A percentile compares a stretch with the other conserved stretches of the same genome.
Evolutionary conservation across 768 basidiomycete species (phyloP).

Genomic region (Trametes gibbosa): DNA sequence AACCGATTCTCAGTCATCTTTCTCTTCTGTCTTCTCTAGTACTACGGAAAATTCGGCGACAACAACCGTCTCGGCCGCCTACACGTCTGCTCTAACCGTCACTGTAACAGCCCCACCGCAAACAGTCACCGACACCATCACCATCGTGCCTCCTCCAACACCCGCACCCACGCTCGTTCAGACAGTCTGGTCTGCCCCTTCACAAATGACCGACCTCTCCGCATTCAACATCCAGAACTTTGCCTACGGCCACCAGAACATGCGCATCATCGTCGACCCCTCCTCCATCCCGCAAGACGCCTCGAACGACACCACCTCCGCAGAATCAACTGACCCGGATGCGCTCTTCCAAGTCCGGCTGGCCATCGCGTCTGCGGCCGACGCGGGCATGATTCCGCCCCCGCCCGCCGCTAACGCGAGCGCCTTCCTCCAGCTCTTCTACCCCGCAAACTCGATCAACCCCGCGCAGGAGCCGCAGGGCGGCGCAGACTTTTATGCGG

Average conservation of each 20-base stretch:
- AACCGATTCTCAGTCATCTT: not conserved
- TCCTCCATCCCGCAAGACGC: slow-evolving; percentile 17
- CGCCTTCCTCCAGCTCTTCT: slow-evolving; percentile 59
- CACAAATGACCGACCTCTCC: slow-evolving; percentile 54
- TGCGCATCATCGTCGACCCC: slow-evolving; percentile 49
- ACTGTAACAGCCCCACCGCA: slow-evolving; percentile 19
- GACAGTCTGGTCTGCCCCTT: slow-evolving; percentile 49
- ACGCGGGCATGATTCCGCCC: slow-evolving; percentile 11
- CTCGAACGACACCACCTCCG: not conserved
- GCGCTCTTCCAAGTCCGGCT: slow-evolving; percentile 7
- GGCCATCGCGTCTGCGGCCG: slow-evolving; percentile 14
- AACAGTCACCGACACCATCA: slow-evolving; percentile 22
- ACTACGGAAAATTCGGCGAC: not conserved
- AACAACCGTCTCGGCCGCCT: slow-evolving; percentile 12
- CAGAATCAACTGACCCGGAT: not conserved
- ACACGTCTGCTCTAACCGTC: slow-evolving; percentile 18
- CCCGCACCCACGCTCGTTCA: slow-evolving; percentile 6
- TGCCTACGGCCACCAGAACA: slow-evolving; percentile 51
- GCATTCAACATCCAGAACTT: slow-evolving; percentile 59
- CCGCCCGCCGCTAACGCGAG: slow-evolving; percentile 28
- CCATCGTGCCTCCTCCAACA: slow-evolving; percentile 19
- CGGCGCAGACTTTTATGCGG: slow-evolving; percentile 69
- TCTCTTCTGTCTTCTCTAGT: not conserved
- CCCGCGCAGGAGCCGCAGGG: slow-evolving; percentile 61
- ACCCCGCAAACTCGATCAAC: slow-evolving; percentile 68